phyloP scores from a whole-genome alignment of 2,329 filamentous ascomycete genomes.

The Penicillium sp. region DNA sequence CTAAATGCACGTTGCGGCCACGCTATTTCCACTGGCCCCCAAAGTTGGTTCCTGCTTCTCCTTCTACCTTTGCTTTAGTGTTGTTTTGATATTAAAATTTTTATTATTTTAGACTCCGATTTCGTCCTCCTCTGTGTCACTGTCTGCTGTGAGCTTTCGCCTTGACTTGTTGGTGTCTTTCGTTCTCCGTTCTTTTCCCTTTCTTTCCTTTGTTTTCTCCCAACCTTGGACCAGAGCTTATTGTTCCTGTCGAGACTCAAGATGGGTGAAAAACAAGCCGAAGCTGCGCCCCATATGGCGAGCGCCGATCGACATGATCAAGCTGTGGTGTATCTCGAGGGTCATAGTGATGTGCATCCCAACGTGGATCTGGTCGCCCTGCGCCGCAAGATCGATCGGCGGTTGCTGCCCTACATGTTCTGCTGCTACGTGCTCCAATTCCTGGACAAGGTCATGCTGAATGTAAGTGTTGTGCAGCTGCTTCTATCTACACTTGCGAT shows the following conservation, averaged over 20 bases:
- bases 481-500: not conserved
- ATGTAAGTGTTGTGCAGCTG: constrained; percentile 17
- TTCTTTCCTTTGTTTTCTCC: not conserved
- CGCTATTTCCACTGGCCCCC: constrained; percentile 1
- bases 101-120: not conserved
- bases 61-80: not conserved
- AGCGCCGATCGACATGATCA: constrained; percentile 17
- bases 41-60: not conserved
- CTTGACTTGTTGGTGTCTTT: not conserved
- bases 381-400: constrained; percentile 34
- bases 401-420: constrained; percentile 36
- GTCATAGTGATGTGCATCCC: constrained; percentile 10
- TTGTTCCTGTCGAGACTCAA: constrained; percentile 7
- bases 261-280: constrained; percentile 19
- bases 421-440: constrained; percentile 37
- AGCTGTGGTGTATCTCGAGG: constrained; percentile 25
- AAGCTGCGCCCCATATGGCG: constrained; percentile 2
- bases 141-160: not conserved
- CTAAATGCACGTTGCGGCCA: constrained; percentile 1
- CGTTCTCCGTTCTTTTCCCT: not conserved
- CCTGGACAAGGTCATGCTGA: constrained; percentile 37
- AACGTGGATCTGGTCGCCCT: constrained; percentile 24
- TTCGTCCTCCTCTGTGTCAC: not conserved
- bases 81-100: not conserved
- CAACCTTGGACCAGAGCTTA: not conserved